Conservation (phyloP, 2,329 filamentous ascomycete genomes). For the Onygenales sp. region DNA sequence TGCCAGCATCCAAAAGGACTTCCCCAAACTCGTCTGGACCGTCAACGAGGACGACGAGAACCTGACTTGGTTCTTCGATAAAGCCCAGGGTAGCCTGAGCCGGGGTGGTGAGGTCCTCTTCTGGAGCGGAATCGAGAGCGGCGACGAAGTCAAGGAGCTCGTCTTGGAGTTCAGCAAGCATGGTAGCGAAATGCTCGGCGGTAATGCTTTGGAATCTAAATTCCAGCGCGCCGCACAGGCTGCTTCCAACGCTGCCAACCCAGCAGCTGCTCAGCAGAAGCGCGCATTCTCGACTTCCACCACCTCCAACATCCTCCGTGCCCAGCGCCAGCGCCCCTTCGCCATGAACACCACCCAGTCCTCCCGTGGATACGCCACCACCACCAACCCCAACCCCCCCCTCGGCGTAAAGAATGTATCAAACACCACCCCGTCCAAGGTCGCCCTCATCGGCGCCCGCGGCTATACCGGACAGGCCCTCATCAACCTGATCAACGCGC, state of each 20-base stretch:
- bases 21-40: constrained; percentile 88
- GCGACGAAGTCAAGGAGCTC: constrained; percentile 70
- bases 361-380: constrained; percentile 29
- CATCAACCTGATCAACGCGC: constrained; percentile 74
- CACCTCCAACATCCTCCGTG: constrained; percentile 27
- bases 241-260: constrained; percentile 48
- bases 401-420: constrained; percentile 81
- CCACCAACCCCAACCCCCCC: constrained; percentile 64
- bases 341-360: constrained; percentile 19
- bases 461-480: constrained; percentile 92
- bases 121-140: constrained; percentile 83
- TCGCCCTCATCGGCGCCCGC: constrained; percentile 82
- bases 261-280: constrained; percentile 47
- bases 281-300: constrained; percentile 57
- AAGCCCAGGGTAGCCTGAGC: constrained; percentile 84
- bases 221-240: constrained; percentile 68
- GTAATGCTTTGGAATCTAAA: constrained; percentile 80
- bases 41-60: constrained; percentile 95
- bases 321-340: constrained; percentile 16
- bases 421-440: constrained; percentile 65
- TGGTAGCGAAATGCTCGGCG: constrained; percentile 76
- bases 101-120: constrained; percentile 84
- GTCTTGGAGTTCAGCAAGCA: constrained; percentile 78
- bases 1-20: constrained; percentile 84
- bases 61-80: constrained; percentile 95